phyloP scores from a whole-genome alignment of 768 basidiomycete genomes.

The Amanita phalloides region DNA sequence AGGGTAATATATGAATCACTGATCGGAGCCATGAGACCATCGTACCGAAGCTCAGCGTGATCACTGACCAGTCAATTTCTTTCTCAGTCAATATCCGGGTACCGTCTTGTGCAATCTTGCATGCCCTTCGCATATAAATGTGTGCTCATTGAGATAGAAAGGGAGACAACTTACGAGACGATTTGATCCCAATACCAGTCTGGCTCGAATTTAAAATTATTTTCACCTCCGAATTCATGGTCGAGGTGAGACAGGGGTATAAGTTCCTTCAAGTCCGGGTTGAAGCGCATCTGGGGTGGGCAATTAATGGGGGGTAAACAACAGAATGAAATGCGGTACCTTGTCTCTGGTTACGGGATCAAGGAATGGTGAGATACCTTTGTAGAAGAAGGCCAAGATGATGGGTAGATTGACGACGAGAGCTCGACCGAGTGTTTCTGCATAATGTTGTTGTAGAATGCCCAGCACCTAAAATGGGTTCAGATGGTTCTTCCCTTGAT shows the following conservation, averaged over 20 bases:
- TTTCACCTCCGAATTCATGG: conserved; percentile 72
- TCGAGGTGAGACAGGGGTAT: conserved; percentile 70
- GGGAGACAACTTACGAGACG: conserved; percentile 35
- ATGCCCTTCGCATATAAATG: conserved; percentile 26
- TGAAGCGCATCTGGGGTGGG: conserved; percentile 66
- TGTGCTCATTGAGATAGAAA: background rate
- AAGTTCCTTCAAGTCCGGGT: conserved; percentile 70
- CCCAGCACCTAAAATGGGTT: conserved; percentile 38
- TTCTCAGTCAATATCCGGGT: conserved; percentile 23
- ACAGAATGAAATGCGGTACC: conserved; percentile 20
- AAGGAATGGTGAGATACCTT: conserved; percentile 76
- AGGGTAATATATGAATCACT: background rate
- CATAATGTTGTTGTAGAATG: conserved; percentile 84
- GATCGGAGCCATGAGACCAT: background rate
- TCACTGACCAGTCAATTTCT: background rate
- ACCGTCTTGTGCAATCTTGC: conserved; percentile 46
- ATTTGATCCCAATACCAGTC: conserved; percentile 74
- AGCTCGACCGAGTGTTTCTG: conserved; percentile 79
- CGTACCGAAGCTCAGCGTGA: too few species aligned
- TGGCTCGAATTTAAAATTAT: conserved; percentile 64
- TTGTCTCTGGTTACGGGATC: conserved; percentile 87
- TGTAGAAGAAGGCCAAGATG: conserved; percentile 69
- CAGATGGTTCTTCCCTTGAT: background rate
- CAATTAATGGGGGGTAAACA: background rate
- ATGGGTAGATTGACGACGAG: conserved; percentile 74